Conservation (phyloP, 2,329 filamentous ascomycete genomes). For the Incumbomyces lentus region DNA sequence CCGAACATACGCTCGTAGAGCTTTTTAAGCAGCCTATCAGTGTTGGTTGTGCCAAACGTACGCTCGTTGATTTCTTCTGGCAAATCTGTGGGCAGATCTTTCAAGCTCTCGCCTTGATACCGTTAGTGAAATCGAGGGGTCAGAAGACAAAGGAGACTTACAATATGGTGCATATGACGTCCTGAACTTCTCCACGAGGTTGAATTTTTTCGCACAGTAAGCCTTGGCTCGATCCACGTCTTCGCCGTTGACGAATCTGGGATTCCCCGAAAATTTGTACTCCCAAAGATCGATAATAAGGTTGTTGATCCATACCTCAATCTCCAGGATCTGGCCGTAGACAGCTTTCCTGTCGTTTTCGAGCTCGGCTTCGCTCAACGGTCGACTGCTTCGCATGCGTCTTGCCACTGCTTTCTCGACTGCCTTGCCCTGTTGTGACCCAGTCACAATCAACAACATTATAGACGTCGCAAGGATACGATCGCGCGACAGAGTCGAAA, state of each 20-base stretch:
- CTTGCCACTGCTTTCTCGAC: conserved; percentile 4
- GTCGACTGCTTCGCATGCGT: not conserved
- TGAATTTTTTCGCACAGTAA: not conserved
- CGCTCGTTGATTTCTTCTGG: not conserved
- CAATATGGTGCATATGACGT: not conserved
- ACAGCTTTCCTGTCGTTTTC: not conserved
- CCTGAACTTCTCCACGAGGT: not conserved
- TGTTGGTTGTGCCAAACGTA: conserved; percentile 1
- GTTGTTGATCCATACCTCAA: conserved; percentile 2
- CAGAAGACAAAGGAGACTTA: not conserved
- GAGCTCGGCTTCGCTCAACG: not conserved
- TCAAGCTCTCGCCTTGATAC: not conserved
- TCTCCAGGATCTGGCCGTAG: not conserved
- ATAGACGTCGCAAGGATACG: conserved; percentile 4
- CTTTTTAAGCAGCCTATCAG: conserved; percentile 3
- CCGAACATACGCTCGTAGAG: conserved; percentile 3
- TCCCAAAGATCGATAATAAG: conserved; percentile 3
- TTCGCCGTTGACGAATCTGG: not conserved
- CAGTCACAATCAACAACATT: conserved; percentile 1
- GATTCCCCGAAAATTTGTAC: not conserved
- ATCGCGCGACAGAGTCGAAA: not conserved
- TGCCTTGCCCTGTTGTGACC: conserved; percentile 5
- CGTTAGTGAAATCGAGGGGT: not conserved
- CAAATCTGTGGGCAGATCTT: not conserved
- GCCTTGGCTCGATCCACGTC: not conserved